These are phyloP conservation scores for Epichloe gansuensis DNA, from an alignment of 2,329 filamentous ascomycete species.

Conservation along the genomic window DNA sequence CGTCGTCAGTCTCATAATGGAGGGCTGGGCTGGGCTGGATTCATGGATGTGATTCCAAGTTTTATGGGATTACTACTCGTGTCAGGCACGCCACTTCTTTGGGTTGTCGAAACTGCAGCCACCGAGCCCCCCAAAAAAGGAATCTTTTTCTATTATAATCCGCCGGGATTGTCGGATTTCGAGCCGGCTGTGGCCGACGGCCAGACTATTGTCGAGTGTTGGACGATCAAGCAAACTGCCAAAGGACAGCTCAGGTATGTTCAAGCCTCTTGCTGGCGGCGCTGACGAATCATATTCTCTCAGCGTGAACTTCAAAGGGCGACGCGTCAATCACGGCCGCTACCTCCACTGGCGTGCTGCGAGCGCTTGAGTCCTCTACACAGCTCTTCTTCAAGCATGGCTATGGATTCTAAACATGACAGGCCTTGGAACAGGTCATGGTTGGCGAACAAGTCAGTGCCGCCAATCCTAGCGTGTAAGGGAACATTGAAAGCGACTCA, in stretches of 20 bases:
- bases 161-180: constrained; percentile 43
- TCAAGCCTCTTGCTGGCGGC: constrained; percentile 48
- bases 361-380: constrained; percentile 63
- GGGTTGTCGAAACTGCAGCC: too few relatives aligned
- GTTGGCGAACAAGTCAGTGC: neutral
- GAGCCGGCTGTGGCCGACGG: constrained; percentile 41
- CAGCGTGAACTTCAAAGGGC: constrained; percentile 45
- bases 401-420: constrained; percentile 9
- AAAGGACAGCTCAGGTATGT: constrained; percentile 38
- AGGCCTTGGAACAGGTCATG: neutral
- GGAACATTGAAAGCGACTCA: neutral
- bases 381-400: constrained; percentile 72
- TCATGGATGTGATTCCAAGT: too few relatives aligned
- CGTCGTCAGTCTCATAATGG: too few relatives aligned
- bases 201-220: constrained; percentile 41
- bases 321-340: constrained; percentile 50
- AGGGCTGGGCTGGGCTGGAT: too few relatives aligned
- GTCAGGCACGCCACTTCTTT: constrained; percentile 41
- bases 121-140: too few relatives aligned
- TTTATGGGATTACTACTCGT: constrained; percentile 18
- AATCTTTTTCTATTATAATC: constrained; percentile 27
- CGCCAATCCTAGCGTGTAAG: too few relatives aligned
- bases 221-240: constrained; percentile 49
- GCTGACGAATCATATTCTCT: constrained; percentile 70
- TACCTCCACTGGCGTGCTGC: constrained; percentile 56